Percentiles rank a stretch among this genome's conserved stretches.
These are phyloP conservation scores for Malassezia dermatis DNA, from an alignment of 1,284 basidiomycete species.

Conservation along the genomic window DNA sequence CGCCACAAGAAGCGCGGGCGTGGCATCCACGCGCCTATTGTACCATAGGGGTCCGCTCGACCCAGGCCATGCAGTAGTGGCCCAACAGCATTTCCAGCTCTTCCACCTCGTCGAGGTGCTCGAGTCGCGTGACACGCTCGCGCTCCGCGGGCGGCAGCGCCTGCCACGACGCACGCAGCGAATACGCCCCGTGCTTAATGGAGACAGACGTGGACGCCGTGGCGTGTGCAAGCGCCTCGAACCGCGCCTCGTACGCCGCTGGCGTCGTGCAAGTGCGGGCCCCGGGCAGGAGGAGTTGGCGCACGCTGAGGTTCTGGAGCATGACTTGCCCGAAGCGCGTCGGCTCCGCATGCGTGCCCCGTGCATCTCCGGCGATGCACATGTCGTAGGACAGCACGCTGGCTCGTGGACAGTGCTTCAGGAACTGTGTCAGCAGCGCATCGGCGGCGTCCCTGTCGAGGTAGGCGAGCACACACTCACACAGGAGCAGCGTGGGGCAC, in stretches of 20 bases:
- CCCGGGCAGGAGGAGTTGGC: slow-evolving; percentile 32
- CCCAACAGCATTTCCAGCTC: slow-evolving; percentile 45
- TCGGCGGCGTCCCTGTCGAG: slow-evolving; percentile 23
- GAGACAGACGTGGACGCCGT: not conserved
- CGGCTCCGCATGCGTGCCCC: not conserved
- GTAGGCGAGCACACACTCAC: slow-evolving; percentile 46
- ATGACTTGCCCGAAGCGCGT: slow-evolving; percentile 41
- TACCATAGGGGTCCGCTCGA: slow-evolving; percentile 1
- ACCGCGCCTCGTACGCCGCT: slow-evolving; percentile 22
- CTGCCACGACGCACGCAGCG: slow-evolving; percentile 5
- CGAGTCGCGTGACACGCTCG: slow-evolving; percentile 25
- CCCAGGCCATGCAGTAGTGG: slow-evolving; percentile 34
- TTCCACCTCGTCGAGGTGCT: slow-evolving; percentile 45
- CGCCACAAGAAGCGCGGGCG: slow-evolving; percentile 16
- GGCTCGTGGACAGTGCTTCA: slow-evolving; percentile 1
- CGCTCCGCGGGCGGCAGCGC: slow-evolving; percentile 1
- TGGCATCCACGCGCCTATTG: slow-evolving; percentile 1
- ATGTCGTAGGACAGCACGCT: slow-evolving; percentile 40
- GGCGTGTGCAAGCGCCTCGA: not conserved
- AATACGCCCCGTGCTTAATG: not conserved
- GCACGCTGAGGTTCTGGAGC: slow-evolving; percentile 41
- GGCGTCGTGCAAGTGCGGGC: slow-evolving; percentile 32
- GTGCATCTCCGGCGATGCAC: slow-evolving; percentile 29
- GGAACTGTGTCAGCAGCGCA: slow-evolving; percentile 21
- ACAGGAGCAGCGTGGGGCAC: slow-evolving; percentile 35